Base-by-base conservation (phyloP, 257 asterid species). In the Rauvolfia tetraphylla region DNA sequence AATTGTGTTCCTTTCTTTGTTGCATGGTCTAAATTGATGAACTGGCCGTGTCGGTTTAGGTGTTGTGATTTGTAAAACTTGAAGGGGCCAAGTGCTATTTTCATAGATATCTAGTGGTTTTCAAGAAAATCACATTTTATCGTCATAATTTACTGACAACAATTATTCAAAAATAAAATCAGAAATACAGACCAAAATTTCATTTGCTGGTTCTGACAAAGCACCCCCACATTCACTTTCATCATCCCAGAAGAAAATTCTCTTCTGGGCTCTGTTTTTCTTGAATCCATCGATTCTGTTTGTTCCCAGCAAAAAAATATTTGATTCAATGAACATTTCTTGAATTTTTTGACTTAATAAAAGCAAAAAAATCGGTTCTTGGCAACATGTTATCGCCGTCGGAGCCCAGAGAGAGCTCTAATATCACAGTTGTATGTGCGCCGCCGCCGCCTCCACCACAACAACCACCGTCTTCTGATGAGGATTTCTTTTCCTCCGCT, bases 401-500 rank as follows among this genome's bases (percentile, higher is more conserved):
- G 53, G 80, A 77, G 75, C 81, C 78, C 56, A 65, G 78, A 34
- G 31, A 42, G 29, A 49, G 39, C 66, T 73, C 80, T 20, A 76
- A 71, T 31, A 41, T 3, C 8, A 41, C 3, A 3, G 54, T 80
- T 23, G 1, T n/a, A 3, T 48, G 38, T 27, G 49, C 68, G 4
- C 51, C 29, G 36, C 54, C 77, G 10, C n/a, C 66, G 29, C 18
- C 73, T 1, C 73, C 42, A 1, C 76, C 71, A 2, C 78, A 58
- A 18, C 84, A 65, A 41, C 88, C 85, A 8, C 86, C 87, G 23
- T 85, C 90, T 48, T 87, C 93, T 66, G 95, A 88, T 70, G 98
- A 91, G 71, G 96, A 90, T 31, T 91, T 90, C 78, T 90, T 91
- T 79, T 88, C 97, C 75, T 77, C 95, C 12, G 69, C 83, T 13